Conservation (phyloP, 1,284 basidiomycete species). For the Cryptococcus sp. region DNA sequence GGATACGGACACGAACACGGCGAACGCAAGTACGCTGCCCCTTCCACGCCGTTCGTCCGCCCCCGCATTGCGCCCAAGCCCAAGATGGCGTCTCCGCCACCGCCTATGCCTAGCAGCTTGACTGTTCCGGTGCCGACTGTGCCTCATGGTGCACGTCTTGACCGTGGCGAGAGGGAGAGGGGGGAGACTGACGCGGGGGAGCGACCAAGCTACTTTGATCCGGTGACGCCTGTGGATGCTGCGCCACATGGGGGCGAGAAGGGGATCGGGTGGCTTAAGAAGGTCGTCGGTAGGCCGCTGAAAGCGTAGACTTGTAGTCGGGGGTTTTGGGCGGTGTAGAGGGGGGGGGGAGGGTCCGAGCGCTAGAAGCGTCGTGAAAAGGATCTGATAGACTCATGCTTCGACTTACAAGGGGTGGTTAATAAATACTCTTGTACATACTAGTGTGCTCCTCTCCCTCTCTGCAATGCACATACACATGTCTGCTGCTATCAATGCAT, state of each 20-base stretch:
- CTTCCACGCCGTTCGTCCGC: constrained; percentile 26
- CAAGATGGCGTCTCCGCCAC: background rate
- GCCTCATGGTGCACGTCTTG: too few species aligned
- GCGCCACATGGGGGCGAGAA: constrained; percentile 1
- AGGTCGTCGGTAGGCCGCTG: constrained; percentile 18
- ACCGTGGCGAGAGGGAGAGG: background rate
- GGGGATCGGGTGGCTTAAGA: constrained; percentile 30
- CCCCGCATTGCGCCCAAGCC: constrained; percentile 25
- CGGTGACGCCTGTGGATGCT: constrained; percentile 23
- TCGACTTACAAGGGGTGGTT: too few species aligned
- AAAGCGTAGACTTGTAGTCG: background rate
- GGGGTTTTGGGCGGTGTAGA: too few species aligned
- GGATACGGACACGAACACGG: background rate
- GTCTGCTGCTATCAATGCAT: too few species aligned
- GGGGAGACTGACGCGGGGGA: background rate
- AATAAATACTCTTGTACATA: too few species aligned
- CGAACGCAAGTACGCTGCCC: background rate
- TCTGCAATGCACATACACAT: too few species aligned
- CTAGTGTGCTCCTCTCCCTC: background rate
- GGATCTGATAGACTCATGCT: too few species aligned
- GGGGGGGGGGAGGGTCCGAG: too few species aligned
- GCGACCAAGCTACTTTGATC: constrained; percentile 27
- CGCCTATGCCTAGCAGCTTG: background rate
- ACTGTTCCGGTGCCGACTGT: background rate
- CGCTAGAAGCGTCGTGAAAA: too few species aligned